phyloP scores from a whole-genome alignment of 2,329 filamentous ascomycete genomes.

The Botryotinia calthae region DNA sequence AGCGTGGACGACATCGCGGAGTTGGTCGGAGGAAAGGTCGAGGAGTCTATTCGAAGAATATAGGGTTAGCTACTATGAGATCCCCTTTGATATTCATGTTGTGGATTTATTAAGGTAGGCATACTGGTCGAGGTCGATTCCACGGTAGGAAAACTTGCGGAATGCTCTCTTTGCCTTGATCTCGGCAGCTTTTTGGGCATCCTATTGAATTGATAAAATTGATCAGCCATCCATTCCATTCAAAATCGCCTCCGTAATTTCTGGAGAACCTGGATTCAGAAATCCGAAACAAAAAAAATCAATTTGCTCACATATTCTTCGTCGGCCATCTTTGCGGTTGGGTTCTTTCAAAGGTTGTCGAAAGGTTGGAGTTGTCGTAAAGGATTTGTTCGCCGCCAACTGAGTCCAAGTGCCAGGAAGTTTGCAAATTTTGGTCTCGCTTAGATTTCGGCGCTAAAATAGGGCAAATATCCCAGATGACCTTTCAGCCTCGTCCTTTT shows the following conservation, averaged over 20 bases:
- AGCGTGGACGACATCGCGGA: slow-evolving; percentile 98
- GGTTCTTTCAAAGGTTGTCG: slow-evolving; percentile 35
- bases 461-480: slow-evolving; percentile 3
- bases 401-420: slow-evolving; percentile 2
- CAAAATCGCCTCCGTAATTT: background rate
- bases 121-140: slow-evolving; percentile 99
- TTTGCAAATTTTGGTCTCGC: slow-evolving; percentile 10
- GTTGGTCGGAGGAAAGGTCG: slow-evolving; percentile 96
- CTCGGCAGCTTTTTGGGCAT: slow-evolving; percentile 97
- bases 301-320: slow-evolving; percentile 63
- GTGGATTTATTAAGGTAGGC: slow-evolving; percentile 42
- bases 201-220: slow-evolving; percentile 52
- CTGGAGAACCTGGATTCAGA: background rate
- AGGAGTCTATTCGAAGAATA: slow-evolving; percentile 69
- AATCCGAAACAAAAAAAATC: slow-evolving; percentile 6
- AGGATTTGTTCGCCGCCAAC: slow-evolving; percentile 21
- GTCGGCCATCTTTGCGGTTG: slow-evolving; percentile 73
- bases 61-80: slow-evolving; percentile 37
- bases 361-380: slow-evolving; percentile 30
- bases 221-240: slow-evolving; percentile 37
- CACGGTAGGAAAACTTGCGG: slow-evolving; percentile 99
- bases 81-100: slow-evolving; percentile 39
- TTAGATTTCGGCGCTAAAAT: slow-evolving; percentile 19
- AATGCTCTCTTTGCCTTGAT: slow-evolving; percentile 99
- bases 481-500: slow-evolving; percentile 13